Base-by-base conservation (phyloP, 2,329 filamentous ascomycete species). In the Lachnellula occidentalis region DNA sequence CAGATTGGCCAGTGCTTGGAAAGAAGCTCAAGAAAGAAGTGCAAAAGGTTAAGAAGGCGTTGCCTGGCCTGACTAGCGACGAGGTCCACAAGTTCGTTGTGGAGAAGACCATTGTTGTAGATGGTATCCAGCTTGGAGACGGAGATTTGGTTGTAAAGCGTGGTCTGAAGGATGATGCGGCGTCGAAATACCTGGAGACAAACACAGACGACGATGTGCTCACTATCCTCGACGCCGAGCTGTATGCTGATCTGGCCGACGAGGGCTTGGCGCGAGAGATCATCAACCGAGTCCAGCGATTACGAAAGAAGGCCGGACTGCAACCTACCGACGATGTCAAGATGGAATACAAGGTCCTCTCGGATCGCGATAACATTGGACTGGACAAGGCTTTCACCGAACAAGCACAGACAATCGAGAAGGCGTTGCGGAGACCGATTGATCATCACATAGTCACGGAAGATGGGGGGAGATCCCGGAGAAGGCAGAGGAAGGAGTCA, bases 11-110 rank as follows among this genome's bases (percentile, higher is more conserved):
- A 14, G 87, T 89, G 2, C 79, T 99, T 15, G 94, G 94, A 61
- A 96, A 96, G 81, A 97, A 97, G 76, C 80, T 97, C 64, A 95
- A 95, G 79, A 96, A 96, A 74, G 92, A 96, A 66, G 89, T 91
- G 61, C 83, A 85, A 61, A 90, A 87, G 69, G 91, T 97, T 63
- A 95, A 95, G 78, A 95, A 92, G 74, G 91, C 89, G 2, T 76
- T 99, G 45, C 92, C 92, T 5, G 78, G 74, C 39, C 76, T 99
- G 48, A 88, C 81, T 19, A 92, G 86, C 62, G 83, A 89, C 11
- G 82, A 96, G 62, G 90, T 96, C 57, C 89, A 92, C 70, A 75
- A 77, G 39, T 99, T 91, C 69, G 77, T 94, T 41, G 74, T 80
- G 42, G 80, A 83, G 15, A 88, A 87, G 67, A 84, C 81, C 66